These are phyloP conservation scores for Dendrobium officinale DNA, from an alignment of 106 monocot species.

Conservation along the genomic window DNA sequence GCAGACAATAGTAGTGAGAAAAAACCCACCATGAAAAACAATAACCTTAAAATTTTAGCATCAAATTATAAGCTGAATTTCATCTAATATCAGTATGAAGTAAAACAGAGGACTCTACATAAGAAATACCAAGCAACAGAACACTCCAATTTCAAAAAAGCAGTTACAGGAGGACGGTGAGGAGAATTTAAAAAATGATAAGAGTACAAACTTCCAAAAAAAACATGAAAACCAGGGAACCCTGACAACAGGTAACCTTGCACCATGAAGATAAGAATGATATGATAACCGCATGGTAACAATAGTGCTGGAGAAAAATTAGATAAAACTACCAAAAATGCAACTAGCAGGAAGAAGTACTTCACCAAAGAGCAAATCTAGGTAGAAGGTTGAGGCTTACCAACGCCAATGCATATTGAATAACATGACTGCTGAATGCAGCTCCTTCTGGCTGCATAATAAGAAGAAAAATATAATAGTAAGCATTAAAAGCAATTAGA, in stretches of 20 bases:
- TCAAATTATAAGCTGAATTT: too few relatives aligned
- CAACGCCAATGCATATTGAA: slow-evolving; percentile 79
- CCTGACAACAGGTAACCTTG: background rate
- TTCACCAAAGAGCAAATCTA: background rate
- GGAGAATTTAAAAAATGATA: background rate
- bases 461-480: slow-evolving; percentile 6
- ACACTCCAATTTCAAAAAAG: background rate
- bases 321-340: background rate
- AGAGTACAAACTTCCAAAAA: background rate
- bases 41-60: too few relatives aligned
- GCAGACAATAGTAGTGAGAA: too few relatives aligned
- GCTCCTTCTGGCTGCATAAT: slow-evolving; percentile 75
- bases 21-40: too few relatives aligned
- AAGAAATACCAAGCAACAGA: background rate
- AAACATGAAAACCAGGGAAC: background rate
- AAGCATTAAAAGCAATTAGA: background rate
- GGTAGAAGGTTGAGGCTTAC: slow-evolving; percentile 31
- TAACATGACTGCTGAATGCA: slow-evolving; percentile 58
- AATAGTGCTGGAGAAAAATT: background rate
- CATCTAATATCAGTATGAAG: too few relatives aligned
- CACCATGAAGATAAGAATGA: background rate
- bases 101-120: background rate
- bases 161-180: background rate
- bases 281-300: background rate
- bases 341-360: background rate